These are phyloP conservation scores for Puccinia hordei DNA, from an alignment of 1,284 basidiomycete species.

Conservation along the genomic window DNA sequence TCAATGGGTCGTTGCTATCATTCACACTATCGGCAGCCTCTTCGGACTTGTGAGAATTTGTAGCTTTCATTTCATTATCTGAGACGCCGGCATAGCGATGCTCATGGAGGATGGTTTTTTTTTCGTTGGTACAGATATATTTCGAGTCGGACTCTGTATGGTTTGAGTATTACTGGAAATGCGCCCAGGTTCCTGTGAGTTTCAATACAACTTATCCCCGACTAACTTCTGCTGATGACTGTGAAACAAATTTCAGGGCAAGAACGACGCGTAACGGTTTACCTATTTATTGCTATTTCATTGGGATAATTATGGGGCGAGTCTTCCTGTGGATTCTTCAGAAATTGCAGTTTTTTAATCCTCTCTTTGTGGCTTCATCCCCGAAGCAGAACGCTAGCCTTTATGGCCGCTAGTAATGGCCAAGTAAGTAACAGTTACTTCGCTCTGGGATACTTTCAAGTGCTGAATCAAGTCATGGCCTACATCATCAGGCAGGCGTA, in stretches of 20 bases:
- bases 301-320: slow-evolving; percentile 47
- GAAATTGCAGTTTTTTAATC: background rate
- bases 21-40: slow-evolving; percentile 49
- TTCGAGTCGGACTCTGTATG: slow-evolving; percentile 47
- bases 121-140: slow-evolving; percentile 41
- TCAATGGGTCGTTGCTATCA: slow-evolving; percentile 38
- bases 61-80: background rate
- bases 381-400: slow-evolving; percentile 66
- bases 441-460: slow-evolving; percentile 70
- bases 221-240: background rate
- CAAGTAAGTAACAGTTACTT: slow-evolving; percentile 72
- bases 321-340: background rate
- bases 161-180: slow-evolving; percentile 48
- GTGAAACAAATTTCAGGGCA: background rate
- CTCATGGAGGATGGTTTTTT: background rate
- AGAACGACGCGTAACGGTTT: slow-evolving; percentile 40
- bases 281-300: slow-evolving; percentile 45
- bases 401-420: slow-evolving; percentile 55
- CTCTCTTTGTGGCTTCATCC: background rate
- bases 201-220: background rate
- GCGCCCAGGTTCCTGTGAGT: slow-evolving; percentile 49
- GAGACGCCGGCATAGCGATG: background rate
- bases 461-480: slow-evolving; percentile 63
- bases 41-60: slow-evolving; percentile 40
- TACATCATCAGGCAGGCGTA: slow-evolving; percentile 29